Conservation (phyloP, 176 grass and related monocot species). For the Guadua angustifolia region DNA sequence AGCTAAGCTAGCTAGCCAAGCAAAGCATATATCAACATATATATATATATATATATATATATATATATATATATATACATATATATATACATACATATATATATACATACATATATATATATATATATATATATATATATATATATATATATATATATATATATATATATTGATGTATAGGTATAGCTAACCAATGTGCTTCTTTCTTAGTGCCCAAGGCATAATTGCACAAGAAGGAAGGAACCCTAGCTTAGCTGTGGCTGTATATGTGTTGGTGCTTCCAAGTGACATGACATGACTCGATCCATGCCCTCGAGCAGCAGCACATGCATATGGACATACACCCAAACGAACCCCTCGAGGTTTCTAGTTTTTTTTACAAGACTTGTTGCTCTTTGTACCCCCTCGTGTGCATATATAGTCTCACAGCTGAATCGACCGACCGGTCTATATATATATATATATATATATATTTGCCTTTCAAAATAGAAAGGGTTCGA, state of each 20-base stretch:
- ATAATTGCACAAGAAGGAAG: conserved; percentile 1
- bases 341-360: background rate
- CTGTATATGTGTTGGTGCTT: background rate
- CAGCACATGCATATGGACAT: conserved; percentile 14
- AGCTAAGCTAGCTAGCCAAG: background rate
- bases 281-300: conserved; percentile 38
- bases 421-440: background rate
- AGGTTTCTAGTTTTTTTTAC: background rate
- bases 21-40: conserved; percentile 12
- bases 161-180: conserved; percentile 4
- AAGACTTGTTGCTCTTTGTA: background rate
- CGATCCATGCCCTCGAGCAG: conserved; percentile 24
- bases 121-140: too few relatives aligned
- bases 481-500: background rate
- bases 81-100: background rate
- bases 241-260: background rate
- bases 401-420: background rate
- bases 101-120: too few relatives aligned
- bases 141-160: too few relatives aligned
- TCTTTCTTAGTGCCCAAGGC: conserved; percentile 60
- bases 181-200: conserved; percentile 31
- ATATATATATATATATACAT: too few relatives aligned
- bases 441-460: background rate
- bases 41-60: too few relatives aligned
- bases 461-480: background rate